These are phyloP conservation scores for Phytophthora tubulina DNA, from an alignment of 352 stramenopile species.

Conservation along the genomic window DNA sequence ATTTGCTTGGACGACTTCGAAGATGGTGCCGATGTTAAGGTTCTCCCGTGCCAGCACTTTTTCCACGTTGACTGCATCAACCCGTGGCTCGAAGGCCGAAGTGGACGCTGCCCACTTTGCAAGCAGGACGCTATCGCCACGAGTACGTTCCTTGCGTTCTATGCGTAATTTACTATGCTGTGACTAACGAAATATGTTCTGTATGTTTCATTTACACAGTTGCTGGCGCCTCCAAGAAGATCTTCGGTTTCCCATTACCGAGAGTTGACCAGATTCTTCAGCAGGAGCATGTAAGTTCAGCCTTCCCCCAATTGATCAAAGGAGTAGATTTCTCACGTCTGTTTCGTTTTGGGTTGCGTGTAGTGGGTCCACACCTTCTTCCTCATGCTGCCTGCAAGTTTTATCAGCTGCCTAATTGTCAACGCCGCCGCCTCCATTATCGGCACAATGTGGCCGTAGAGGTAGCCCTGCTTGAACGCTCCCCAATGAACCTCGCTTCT, in stretches of 20 bases:
- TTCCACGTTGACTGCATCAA: constrained; percentile 90
- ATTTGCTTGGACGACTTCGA: constrained; percentile 87
- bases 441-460: constrained; percentile 77
- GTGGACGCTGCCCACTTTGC: constrained; percentile 83
- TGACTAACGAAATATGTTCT: constrained; percentile 13
- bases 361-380: constrained; percentile 85
- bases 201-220: constrained; percentile 32
- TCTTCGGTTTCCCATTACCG: constrained; percentile 72
- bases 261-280: constrained; percentile 75
- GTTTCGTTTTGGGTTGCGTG: constrained; percentile 24
- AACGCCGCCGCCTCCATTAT: constrained; percentile 80
- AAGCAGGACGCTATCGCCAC: constrained; percentile 83
- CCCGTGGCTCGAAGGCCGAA: constrained; percentile 84
- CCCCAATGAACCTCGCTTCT: constrained; percentile 11
- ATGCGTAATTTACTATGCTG: neutral
- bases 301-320: neutral
- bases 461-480: constrained; percentile 18
- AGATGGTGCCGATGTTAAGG: constrained; percentile 66
- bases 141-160: constrained; percentile 38
- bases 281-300: constrained; percentile 71
- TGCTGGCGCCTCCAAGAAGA: constrained; percentile 58
- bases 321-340: constrained; percentile 16
- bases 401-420: constrained; percentile 85
- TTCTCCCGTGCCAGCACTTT: constrained; percentile 88
- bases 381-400: constrained; percentile 81